A percentile compares a stretch with the other conserved stretches of the same genome.
Conservation (phyloP, 441 rosid species). For the Populus tomentosa region DNA sequence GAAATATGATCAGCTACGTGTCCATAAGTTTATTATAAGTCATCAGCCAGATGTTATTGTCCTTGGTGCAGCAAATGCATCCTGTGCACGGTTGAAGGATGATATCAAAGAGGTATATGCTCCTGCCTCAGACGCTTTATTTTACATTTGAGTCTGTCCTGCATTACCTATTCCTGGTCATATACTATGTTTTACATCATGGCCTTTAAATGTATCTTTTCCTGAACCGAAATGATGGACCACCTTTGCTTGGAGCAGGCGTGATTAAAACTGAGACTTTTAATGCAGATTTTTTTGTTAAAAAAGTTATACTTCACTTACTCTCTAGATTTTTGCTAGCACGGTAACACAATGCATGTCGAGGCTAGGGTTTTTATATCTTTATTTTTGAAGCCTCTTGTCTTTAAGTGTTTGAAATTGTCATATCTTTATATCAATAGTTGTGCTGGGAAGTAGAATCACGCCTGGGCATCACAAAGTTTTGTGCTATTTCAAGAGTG, state of each 20-base stretch:
- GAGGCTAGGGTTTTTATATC: neutral
- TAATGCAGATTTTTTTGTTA: neutral
- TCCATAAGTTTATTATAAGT: slow-evolving; percentile 66
- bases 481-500: neutral
- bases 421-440: neutral
- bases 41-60: slow-evolving; percentile 83
- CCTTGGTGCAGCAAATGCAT: slow-evolving; percentile 64
- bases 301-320: neutral
- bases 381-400: neutral
- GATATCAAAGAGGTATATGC: slow-evolving; percentile 68
- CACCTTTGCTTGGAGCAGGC: neutral
- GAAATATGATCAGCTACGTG: slow-evolving; percentile 71
- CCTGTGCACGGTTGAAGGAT: slow-evolving; percentile 65
- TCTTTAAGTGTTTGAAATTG: neutral
- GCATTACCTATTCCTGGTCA: neutral
- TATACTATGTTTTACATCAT: neutral
- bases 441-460: neutral
- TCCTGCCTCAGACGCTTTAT: neutral
- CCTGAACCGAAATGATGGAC: neutral
- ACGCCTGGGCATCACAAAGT: neutral
- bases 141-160: neutral
- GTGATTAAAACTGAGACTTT: neutral
- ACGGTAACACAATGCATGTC: no score
- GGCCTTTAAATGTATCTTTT: neutral
- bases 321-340: no score